Evolutionary conservation across 192 early-diverging fungal genomes (phyloP), one percentile per base, ranked within the genome.

Genomic region (Radiomyces spectabilis): DNA sequence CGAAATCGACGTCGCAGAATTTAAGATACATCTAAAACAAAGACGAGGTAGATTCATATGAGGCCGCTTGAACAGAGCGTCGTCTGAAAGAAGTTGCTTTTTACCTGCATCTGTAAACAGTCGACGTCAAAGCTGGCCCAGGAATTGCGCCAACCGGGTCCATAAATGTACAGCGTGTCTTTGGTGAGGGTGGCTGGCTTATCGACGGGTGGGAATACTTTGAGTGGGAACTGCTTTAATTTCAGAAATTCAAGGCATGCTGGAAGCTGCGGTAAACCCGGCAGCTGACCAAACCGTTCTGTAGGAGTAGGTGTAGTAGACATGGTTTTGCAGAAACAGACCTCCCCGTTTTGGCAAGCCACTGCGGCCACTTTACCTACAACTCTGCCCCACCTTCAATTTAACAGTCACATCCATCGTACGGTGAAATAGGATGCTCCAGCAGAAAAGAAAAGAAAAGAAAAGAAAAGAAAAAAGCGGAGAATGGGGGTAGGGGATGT

Each of bases 31-130:
- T 61, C 78, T 82, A 54, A 37, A 48, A n/a, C 54, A 38, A n/a
- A 41, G 19, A 57, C 27, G 21, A n/a, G n/a, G n/a, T n/a, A n/a
- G n/a, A n/a, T n/a, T n/a, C n/a, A n/a, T n/a, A n/a, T n/a, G n/a
- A n/a, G n/a, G n/a, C n/a, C n/a, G n/a, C n/a, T n/a, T n/a, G n/a
- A n/a, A n/a, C n/a, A n/a, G n/a, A n/a, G n/a, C n/a, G n/a, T n/a
- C n/a, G n/a, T n/a, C n/a, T n/a, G 46, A 19, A 25, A 48, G 1
- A 29, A 25, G 3, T 30, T 21, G 41, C 9, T 21, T 37, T 16
- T 53, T 63, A 76, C 79, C 66, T 82, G 77, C 33, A 61, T 61
- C 29, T 65, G 55, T 39, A 82, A 48, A 58, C 77, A 76, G 9
- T 74, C 80, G 3, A 62, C 68, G 32, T 82, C 80, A 24, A 75